These are phyloP conservation scores for Aspergillus ochraceoroseus DNA, from an alignment of 2,329 filamentous ascomycete species.

Conservation along the genomic window DNA sequence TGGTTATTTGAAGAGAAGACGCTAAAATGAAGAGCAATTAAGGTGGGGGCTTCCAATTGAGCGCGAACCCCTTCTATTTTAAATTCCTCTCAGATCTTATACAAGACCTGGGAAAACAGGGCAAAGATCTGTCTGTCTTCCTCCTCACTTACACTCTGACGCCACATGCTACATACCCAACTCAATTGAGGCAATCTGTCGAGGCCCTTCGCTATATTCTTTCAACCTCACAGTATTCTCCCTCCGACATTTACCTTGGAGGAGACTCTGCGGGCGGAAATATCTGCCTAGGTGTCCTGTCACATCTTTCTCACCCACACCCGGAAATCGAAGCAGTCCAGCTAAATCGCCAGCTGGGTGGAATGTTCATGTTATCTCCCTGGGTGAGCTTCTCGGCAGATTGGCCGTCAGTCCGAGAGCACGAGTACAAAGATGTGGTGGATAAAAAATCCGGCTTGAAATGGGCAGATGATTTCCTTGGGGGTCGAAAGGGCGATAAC, in stretches of 20 bases:
- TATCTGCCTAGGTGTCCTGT: constrained; percentile 22
- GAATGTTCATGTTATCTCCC: background rate
- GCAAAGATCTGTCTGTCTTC: constrained; percentile 44
- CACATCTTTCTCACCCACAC: constrained; percentile 47
- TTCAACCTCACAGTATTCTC: constrained; percentile 17
- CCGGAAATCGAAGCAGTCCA: constrained; percentile 33
- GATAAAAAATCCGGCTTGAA: background rate
- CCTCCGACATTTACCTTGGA: constrained; percentile 25
- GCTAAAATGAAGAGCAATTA: background rate
- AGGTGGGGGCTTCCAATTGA: constrained; percentile 49
- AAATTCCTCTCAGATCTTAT: constrained; percentile 41
- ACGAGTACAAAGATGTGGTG: constrained; percentile 7
- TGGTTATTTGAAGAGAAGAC: background rate
- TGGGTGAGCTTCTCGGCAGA: background rate
- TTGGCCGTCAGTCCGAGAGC: background rate
- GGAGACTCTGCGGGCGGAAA: constrained; percentile 33
- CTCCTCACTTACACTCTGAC: constrained; percentile 53
- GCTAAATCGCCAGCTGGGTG: background rate
- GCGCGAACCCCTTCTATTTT: constrained; percentile 35
- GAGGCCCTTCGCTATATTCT: constrained; percentile 29
- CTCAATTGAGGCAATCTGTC: constrained; percentile 28
- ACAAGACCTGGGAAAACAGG: constrained; percentile 23
- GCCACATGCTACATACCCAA: constrained; percentile 30
- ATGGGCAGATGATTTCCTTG: background rate
- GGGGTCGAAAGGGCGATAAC: background rate